Evolutionary conservation across 805 yeast species (phyloP), one percentile per base, ranked within the genome.

Genomic region (Zygotorulaspora sp.): DNA sequence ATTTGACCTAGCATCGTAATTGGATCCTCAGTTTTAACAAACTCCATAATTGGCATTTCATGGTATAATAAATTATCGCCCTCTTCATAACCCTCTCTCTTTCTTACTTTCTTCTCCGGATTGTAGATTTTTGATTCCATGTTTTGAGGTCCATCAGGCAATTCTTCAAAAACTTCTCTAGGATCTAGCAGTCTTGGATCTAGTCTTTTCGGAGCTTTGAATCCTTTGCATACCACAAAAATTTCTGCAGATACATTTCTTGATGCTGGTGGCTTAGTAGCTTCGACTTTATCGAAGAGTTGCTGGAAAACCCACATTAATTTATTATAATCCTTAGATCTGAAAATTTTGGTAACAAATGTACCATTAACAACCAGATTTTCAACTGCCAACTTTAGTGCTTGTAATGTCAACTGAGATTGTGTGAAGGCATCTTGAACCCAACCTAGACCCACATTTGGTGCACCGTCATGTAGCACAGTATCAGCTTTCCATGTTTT

Each of bases 371-470:
- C 83, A 20, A 75, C 71, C 55, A 92, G 71, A 63, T 92, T 88
- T 65, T 92, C 99, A 10, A 82, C 96, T 1, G 98, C 99, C 43
- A 92, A 71, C 61, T 82, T 87, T 55, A 92, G 71, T 21, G 97
- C 95, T 68, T 89, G 96, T 50, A 92, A 70, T 20, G 96, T 94
- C 52, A 92, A 77, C 58, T 90, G 97, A 18, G 96, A 87, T 68
- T 92, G 99, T 1, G 97, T 87, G 67, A 86, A 92, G 1, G 99
- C 98, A 77, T 92, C 99, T 65, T 92, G 99, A 14, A 85, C 92
- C 99, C 99, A 92, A n/a, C 96, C 95, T 57, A 92, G 74, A 81
- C 99, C 99, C 53, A 92, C 97, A 58, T 92, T 92, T 20, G 99
- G 99, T 19, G 99, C 99, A 80, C 99, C 99, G 74, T 92, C 99